Base-by-base conservation (phyloP, 2,329 filamentous ascomycete species). In the Waltergamsia citrina region DNA sequence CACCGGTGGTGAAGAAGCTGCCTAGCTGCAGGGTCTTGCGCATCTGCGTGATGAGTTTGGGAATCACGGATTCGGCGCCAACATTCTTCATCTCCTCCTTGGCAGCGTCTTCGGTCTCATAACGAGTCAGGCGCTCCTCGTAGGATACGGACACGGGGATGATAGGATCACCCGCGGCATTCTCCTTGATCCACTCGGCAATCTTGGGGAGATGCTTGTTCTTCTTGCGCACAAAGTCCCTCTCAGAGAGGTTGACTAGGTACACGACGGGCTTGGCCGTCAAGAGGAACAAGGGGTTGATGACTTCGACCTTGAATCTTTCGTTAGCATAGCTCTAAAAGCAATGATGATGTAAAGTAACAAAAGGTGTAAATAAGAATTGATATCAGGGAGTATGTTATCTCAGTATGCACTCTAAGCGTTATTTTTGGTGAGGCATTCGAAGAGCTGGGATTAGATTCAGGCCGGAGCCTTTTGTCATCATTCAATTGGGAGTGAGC, bases 361-460 rank as follows among this genome's bases (percentile, higher is more conserved):
- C 19, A 14, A 40, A 37, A 42, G 40, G 39, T 38, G 29, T 39
- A 38, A 34, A 10, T 33, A 34, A 39, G 42, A 36, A 35, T 35
- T 49, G 39, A 39, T 46, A 63, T 85, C 83, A 86, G 83, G 78
- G 59, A 65, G 64, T 71, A 75, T 66, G 70, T 84, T 71, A 81
- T 95, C 87, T 93, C 90, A 95, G 64, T 57, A 78, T 75, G 71
- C 70, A 71, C 82, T 85, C 82, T 70, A 54, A 29, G 72, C 74
- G 78, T 85, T 77, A 63, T 31, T 66, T n/a, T 65, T 62, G 65
- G 65, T 73, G 78, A 84, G 82, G 76, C 74, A 77, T 81, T 96
- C 90, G 81, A 94, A 83, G 92, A 98, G 92, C 92, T 98, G 92
- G 92, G 92, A 85, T 94, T 88, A 85, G 69, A 83, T 71, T 87